phyloP scores from a whole-genome alignment of 2,329 filamentous ascomycete species.

The Penicillium brasilianum region DNA sequence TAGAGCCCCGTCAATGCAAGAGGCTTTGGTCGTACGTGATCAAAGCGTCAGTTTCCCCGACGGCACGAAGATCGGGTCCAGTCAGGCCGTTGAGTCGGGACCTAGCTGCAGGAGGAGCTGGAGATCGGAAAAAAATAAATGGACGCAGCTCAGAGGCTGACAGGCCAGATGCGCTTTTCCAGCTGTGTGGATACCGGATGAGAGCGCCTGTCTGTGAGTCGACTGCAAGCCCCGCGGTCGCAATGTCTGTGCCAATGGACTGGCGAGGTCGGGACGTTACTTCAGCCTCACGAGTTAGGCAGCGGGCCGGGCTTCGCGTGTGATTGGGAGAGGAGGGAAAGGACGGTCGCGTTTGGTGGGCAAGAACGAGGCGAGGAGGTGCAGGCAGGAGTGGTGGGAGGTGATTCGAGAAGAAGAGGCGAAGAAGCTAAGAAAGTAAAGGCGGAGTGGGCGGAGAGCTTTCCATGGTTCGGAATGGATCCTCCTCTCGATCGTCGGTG shows the following conservation, averaged over 20 bases:
- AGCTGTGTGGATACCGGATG: conserved; percentile 15
- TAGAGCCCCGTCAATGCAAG: conserved; percentile 25
- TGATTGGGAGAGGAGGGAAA: conserved; percentile 4
- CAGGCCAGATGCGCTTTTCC: conserved; percentile 12
- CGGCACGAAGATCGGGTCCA: conserved; percentile 17
- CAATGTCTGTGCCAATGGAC: conserved; percentile 21
- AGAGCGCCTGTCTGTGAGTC: conserved; percentile 22
- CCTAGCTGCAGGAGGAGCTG: conserved; percentile 24
- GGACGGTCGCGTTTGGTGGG: neutral
- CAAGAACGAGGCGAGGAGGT: conserved; percentile 6
- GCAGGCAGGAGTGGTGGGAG: conserved; percentile 5
- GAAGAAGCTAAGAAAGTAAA: conserved; percentile 15
- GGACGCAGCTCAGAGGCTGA: conserved; percentile 27
- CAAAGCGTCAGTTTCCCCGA: conserved; percentile 21
- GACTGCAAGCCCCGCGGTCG: conserved; percentile 20
- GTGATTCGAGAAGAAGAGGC: conserved; percentile 16
- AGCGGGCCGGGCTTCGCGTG: conserved; percentile 28
- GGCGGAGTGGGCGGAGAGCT: conserved; percentile 29
- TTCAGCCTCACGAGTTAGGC: conserved; percentile 50
- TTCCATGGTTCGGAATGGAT: conserved; percentile 40
- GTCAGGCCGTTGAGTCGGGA: conserved; percentile 31
- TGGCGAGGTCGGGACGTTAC: conserved; percentile 18
- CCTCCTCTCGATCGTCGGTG: conserved; percentile 6
- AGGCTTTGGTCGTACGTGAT: conserved; percentile 22
- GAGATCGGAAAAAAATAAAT: conserved; percentile 11